Conservation (phyloP, 2,329 filamentous ascomycete genomes). For the Arachnopeziza araneosa region DNA sequence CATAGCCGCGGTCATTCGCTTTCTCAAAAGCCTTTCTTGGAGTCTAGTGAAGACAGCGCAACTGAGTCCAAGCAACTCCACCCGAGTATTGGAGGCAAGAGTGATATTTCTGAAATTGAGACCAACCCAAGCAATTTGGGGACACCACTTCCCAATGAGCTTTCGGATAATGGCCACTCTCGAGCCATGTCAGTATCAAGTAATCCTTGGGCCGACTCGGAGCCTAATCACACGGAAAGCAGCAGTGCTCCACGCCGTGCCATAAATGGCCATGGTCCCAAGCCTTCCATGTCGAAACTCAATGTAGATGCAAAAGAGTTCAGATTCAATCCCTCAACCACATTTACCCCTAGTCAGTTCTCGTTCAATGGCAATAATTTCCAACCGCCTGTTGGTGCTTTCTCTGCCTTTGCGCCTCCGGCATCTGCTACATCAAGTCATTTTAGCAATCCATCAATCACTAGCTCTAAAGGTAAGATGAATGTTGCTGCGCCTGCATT, state of each 20-base stretch:
- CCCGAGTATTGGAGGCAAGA: slow-evolving; percentile 24
- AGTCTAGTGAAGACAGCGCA: slow-evolving; percentile 41
- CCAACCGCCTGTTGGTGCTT: slow-evolving; percentile 37
- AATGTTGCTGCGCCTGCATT: slow-evolving; percentile 68
- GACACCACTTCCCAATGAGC: slow-evolving; percentile 52
- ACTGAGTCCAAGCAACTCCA: slow-evolving; percentile 18
- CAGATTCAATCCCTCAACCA: slow-evolving; percentile 55
- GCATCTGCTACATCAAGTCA: slow-evolving; percentile 32
- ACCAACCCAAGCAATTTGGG: slow-evolving; percentile 69
- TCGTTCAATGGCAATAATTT: slow-evolving; percentile 42
- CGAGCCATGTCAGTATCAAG: slow-evolving; percentile 50
- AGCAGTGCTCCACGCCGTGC: slow-evolving; percentile 23
- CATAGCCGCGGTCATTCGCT: slow-evolving; percentile 68
- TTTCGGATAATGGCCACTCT: slow-evolving; percentile 45
- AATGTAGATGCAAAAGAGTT: slow-evolving; percentile 90
- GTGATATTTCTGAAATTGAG: slow-evolving; percentile 59
- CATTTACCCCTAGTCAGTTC: slow-evolving; percentile 47
- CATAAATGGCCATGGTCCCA: slow-evolving; percentile 57
- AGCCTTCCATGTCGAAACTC: slow-evolving; percentile 68
- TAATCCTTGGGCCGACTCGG: slow-evolving; percentile 58
- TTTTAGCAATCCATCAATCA: slow-evolving; percentile 25
- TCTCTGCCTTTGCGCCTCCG: slow-evolving; percentile 22
- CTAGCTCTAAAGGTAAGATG: slow-evolving; percentile 43
- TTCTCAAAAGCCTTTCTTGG: slow-evolving; percentile 59
- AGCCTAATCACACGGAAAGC: slow-evolving; percentile 36